Evolutionary conservation across 805 yeast species (phyloP).

Genomic region (Kuraishia capsulata): DNA sequence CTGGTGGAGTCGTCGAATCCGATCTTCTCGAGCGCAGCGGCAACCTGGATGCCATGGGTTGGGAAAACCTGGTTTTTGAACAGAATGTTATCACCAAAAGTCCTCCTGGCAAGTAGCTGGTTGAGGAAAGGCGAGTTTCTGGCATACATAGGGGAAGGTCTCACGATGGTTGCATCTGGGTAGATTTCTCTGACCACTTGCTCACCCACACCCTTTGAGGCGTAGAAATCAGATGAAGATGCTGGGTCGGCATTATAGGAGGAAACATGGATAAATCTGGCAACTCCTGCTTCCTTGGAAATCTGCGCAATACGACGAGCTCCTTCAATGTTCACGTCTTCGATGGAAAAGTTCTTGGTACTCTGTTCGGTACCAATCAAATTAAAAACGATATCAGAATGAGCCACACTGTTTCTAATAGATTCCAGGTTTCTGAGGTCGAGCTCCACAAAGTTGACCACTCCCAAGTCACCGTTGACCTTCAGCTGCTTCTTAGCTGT

Average conservation of each 20-base stretch:
- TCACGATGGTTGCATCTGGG: conserved; percentile 75
- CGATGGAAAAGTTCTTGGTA: conserved; percentile 76
- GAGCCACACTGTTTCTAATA: conserved; percentile 67
- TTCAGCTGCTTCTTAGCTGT: conserved; percentile 69
- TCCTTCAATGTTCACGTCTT: conserved; percentile 75
- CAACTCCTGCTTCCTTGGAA: conserved; percentile 57
- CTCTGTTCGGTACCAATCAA: conserved; percentile 66
- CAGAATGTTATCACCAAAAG: conserved; percentile 58
- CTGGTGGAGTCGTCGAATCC: conserved; percentile 75
- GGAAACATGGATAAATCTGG: conserved; percentile 72
- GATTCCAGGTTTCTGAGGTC: conserved; percentile 72
- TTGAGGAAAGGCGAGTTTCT: conserved; percentile 63
- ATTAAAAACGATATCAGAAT: conserved; percentile 78
- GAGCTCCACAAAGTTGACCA: conserved; percentile 73
- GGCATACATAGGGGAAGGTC: conserved; percentile 79
- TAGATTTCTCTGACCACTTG: conserved; percentile 53
- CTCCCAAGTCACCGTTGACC: conserved; percentile 82
- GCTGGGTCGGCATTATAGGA: conserved; percentile 65
- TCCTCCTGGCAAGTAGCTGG: conserved; percentile 43
- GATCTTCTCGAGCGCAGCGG: conserved; percentile 67
- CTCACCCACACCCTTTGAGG: conserved; percentile 77
- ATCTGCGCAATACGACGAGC: conserved; percentile 72
- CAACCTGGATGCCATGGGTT: conserved; percentile 70
- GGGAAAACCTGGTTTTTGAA: conserved; percentile 61
- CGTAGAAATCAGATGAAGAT: conserved; percentile 61